Conservation (phyloP, 169 alveolate species). For the Theileria orientalis region DNA sequence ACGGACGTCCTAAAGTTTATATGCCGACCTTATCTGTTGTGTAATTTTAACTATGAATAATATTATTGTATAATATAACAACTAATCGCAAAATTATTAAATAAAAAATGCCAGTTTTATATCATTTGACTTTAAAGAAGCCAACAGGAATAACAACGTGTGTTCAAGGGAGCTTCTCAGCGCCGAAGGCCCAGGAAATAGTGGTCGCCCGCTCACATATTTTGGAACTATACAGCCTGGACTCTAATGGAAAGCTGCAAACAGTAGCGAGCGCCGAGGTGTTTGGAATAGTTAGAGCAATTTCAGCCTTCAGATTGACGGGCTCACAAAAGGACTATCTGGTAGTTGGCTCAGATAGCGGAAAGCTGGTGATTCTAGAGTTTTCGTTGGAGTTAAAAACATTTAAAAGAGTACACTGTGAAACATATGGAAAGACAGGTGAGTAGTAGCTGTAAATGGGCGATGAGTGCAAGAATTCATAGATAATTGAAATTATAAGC, state of each 20-base stretch:
- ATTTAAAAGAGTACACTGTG: slow-evolving; percentile 93
- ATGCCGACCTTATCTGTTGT: too few species aligned
- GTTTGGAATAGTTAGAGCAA: slow-evolving; percentile 91
- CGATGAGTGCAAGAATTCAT: not conserved
- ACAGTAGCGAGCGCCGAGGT: slow-evolving; percentile 88
- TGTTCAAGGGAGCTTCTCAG: slow-evolving; percentile 96
- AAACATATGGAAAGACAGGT: slow-evolving; percentile 97
- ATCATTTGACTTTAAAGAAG: slow-evolving; percentile 93
- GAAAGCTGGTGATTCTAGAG: slow-evolving; percentile 92
- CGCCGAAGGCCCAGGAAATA: slow-evolving; percentile 95
- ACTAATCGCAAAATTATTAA: too few species aligned
- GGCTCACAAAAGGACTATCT: slow-evolving; percentile 91
- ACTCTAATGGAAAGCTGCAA: slow-evolving; percentile 89
- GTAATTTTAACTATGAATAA: too few species aligned
- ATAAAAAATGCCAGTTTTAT: slow-evolving; percentile 89
- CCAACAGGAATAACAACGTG: slow-evolving; percentile 96
- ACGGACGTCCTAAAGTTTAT: too few species aligned
- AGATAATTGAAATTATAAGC: not conserved
- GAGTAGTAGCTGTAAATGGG: not conserved
- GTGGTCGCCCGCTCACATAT: slow-evolving; percentile 94
- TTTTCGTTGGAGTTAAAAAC: slow-evolving; percentile 80
- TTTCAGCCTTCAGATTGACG: slow-evolving; percentile 91
- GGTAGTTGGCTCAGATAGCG: slow-evolving; percentile 96
- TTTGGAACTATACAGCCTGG: slow-evolving; percentile 91
- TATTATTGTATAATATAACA: too few species aligned